These are phyloP conservation scores for Cicer cuneatum DNA, from an alignment of 306 rosid species.

Conservation along the genomic window DNA sequence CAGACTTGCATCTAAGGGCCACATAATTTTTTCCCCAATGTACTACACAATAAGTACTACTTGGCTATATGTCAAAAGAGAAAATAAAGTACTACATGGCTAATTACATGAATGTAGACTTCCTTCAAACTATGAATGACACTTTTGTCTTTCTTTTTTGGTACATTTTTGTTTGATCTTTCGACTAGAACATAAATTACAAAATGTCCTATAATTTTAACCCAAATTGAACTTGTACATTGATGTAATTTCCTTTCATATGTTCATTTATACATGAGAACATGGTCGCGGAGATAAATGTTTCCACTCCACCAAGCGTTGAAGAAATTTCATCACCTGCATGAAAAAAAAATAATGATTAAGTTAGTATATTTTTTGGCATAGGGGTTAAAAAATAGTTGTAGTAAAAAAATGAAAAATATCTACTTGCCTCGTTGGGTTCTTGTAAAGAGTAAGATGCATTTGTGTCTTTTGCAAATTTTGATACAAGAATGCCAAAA, in stretches of 20 bases:
- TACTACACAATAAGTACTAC: too few relatives aligned
- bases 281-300: conserved; percentile 48
- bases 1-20: conserved; percentile 37
- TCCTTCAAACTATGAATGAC: conserved; percentile 49
- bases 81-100: too few relatives aligned
- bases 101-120: too few relatives aligned
- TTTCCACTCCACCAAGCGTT: conserved; percentile 75
- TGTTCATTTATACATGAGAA: conserved; percentile 52
- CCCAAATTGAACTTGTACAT: conserved; percentile 45
- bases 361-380: too few relatives aligned
- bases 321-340: conserved; percentile 82
- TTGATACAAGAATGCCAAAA: conserved; percentile 91
- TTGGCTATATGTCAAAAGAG: too few relatives aligned
- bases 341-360: background rate
- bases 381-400: too few relatives aligned
- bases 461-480: conserved; percentile 81
- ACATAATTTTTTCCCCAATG: conserved; percentile 34
- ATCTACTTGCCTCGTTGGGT: conserved; percentile 79
- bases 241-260: background rate
- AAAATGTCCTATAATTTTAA: background rate
- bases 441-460: conserved; percentile 92
- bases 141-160: conserved; percentile 52
- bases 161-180: conserved; percentile 40
- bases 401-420: too few relatives aligned
- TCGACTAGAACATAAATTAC: too few relatives aligned